Evolutionary conservation across 108 stramenopile species (phyloP), one percentile per base, ranked within the genome.

Genomic region (Stephanodiscus triporus): DNA sequence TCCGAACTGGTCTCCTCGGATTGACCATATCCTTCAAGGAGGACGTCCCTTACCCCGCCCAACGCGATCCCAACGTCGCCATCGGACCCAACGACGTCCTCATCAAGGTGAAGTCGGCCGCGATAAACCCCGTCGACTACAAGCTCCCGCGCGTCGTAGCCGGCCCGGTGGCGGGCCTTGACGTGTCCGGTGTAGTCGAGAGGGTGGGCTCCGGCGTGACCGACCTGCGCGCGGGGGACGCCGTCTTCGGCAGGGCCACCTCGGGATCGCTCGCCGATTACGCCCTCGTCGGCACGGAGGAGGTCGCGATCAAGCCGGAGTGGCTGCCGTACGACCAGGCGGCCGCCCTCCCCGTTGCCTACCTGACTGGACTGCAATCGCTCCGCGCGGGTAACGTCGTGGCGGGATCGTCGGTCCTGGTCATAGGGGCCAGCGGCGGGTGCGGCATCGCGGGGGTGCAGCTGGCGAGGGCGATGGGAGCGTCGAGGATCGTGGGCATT

Each of bases 121-220:
- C 83, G 26, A 72, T 86, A 20, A 86, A 86, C 51, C 86, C 86
- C 7, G 76, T 80, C n/a, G 86, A 86, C 43, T 86, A 86, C 75
- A 84, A 84, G 66, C 55, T 84, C 0, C 79, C 79, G 6, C 59
- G 75, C 2, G 17, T 37, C 2, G 45, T 74, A 2, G 54, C 55
- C 6, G 83, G 78, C 4, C 23, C 37, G 9, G 70, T 70, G 20
- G 58, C 68, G 19, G 83, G 83, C 6, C 11, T 84, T 17, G 83
- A 84, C 57, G 73, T 80, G 23, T 64, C 77, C 10, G 83, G 83
- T 19, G 20, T 65, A 0, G 69, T 84, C 45, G 63, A 68, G 26
- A 38, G 75, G 49, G 75, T 80, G 7, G 78, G 83, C 10, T 16
- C 34, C 14, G 48, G 38, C 24, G 81, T 77, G 9, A 76, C 75